Conservation (phyloP, 1,139 yeast species). For the Magnusiomyces sp. region DNA sequence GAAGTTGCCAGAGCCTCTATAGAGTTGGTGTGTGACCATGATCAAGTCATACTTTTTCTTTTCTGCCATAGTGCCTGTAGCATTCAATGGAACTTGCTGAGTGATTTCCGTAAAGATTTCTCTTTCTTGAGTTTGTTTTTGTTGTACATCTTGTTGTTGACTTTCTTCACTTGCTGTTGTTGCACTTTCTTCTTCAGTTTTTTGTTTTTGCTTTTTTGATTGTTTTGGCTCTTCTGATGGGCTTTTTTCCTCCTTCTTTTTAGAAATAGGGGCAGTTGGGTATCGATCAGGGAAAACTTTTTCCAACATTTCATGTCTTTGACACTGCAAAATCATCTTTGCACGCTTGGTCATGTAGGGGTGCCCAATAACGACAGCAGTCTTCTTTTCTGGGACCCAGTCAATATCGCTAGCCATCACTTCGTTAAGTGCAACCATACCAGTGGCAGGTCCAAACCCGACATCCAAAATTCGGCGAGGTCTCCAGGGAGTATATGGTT, state of each 20-base stretch:
- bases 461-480: slow-evolving; percentile 68
- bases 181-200: slow-evolving; percentile 6
- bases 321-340: slow-evolving; percentile 63
- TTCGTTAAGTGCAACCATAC: slow-evolving; percentile 81
- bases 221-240: not conserved
- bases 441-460: slow-evolving; percentile 91
- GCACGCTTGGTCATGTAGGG: slow-evolving; percentile 74
- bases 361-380: slow-evolving; percentile 67
- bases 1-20: slow-evolving; percentile 46
- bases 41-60: slow-evolving; percentile 58
- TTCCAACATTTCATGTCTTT: slow-evolving; percentile 23
- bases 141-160: slow-evolving; percentile 15
- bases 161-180: slow-evolving; percentile 19
- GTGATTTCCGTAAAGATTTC: not conserved
- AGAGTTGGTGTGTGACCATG: slow-evolving; percentile 73
- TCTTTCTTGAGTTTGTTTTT: not conserved
- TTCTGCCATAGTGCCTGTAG: slow-evolving; percentile 2
- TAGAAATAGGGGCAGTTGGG: too few relatives aligned
- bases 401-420: slow-evolving; percentile 49
- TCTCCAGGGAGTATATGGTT: slow-evolving; percentile 35
- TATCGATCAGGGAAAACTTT: too few relatives aligned
- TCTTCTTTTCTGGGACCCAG: slow-evolving; percentile 55
- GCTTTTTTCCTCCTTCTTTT: too few relatives aligned
- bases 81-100: slow-evolving; percentile 3
- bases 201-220: slow-evolving; percentile 12